Evolutionary conservation across 306 rosid genomes (phyloP).

Genomic region (Inga leiocalycina): DNA sequence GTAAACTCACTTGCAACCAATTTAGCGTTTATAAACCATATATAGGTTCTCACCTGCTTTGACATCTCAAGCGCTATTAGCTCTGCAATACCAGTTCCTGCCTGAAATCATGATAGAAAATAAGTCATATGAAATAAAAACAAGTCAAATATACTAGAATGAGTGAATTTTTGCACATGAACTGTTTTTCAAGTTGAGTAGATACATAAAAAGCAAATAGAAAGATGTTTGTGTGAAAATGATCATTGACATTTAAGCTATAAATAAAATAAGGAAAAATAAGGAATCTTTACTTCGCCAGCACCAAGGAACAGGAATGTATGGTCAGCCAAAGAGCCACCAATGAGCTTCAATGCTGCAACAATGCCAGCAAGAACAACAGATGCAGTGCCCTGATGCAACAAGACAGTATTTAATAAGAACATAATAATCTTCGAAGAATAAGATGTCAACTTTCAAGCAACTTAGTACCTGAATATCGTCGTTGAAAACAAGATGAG

Average conservation of each 20-base stretch:
- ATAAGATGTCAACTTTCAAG: neutral
- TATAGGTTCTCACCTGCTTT: slow-evolving; percentile 43
- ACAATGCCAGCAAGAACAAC: slow-evolving; percentile 95
- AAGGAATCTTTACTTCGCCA: slow-evolving; percentile 59
- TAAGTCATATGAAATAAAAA: slow-evolving; percentile 12
- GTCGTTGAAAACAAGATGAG: slow-evolving; percentile 93
- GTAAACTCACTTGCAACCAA: neutral
- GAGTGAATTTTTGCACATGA: neutral
- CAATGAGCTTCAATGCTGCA: slow-evolving; percentile 77
- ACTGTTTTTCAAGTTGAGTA: neutral
- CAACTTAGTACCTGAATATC: slow-evolving; percentile 76
- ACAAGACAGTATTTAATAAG: slow-evolving; percentile 17
- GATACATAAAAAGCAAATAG: neutral
- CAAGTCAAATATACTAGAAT: neutral
- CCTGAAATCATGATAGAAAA: slow-evolving; percentile 44
- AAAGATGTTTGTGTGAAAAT: neutral
- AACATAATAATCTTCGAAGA: slow-evolving; percentile 9
- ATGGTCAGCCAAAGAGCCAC: slow-evolving; percentile 80
- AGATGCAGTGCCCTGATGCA: slow-evolving; percentile 86
- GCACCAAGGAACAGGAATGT: slow-evolving; percentile 96
- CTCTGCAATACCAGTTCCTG: slow-evolving; percentile 80
- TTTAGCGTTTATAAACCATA: neutral
- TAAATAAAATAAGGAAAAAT: neutral
- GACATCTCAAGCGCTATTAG: slow-evolving; percentile 77
- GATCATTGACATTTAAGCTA: neutral